Conservation (phyloP, 129 eudicot species). For the Saposhnikovia divaricata region DNA sequence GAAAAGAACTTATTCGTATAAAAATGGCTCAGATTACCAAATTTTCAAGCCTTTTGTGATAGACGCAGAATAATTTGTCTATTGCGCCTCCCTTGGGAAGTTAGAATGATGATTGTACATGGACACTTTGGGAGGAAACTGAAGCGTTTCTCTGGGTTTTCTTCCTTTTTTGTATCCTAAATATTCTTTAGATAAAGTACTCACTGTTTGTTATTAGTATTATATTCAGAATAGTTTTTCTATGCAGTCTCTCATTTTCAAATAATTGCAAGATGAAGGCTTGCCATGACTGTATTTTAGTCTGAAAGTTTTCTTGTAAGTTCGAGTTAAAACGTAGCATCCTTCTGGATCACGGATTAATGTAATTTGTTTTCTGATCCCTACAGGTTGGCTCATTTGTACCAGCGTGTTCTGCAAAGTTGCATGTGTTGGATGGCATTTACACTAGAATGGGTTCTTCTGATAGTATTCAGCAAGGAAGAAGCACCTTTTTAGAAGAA, state of each 20-base stretch:
- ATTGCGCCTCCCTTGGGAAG: not conserved
- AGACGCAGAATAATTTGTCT: not conserved
- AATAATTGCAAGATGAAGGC: not conserved
- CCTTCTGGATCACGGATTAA: not conserved
- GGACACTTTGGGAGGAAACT: not conserved
- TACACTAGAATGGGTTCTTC: constrained; percentile 97
- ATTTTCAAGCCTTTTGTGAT: not conserved
- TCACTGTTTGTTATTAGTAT: not conserved
- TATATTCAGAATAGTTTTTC: not conserved
- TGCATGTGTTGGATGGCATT: constrained; percentile 77
- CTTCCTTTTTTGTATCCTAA: not conserved
- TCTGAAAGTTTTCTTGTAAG: not conserved
- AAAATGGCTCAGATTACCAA: not conserved
- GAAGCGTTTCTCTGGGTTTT: not conserved
- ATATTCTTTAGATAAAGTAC: not conserved
- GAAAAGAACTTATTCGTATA: not conserved
- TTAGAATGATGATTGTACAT: not conserved
- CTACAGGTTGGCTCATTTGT: constrained; percentile 88
- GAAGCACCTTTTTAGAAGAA: constrained; percentile 93
- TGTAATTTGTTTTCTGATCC: constrained; percentile 7
- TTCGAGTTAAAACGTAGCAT: not conserved
- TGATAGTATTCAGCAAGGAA: constrained; percentile 85
- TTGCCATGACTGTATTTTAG: not conserved
- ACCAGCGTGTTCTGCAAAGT: constrained; percentile 73
- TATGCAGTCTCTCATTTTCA: not conserved